Percentiles rank a stretch among this genome's conserved stretches.
Evolutionary conservation across 2,329 filamentous ascomycete species (phyloP).

Genomic region (Lachnellula cervina): DNA sequence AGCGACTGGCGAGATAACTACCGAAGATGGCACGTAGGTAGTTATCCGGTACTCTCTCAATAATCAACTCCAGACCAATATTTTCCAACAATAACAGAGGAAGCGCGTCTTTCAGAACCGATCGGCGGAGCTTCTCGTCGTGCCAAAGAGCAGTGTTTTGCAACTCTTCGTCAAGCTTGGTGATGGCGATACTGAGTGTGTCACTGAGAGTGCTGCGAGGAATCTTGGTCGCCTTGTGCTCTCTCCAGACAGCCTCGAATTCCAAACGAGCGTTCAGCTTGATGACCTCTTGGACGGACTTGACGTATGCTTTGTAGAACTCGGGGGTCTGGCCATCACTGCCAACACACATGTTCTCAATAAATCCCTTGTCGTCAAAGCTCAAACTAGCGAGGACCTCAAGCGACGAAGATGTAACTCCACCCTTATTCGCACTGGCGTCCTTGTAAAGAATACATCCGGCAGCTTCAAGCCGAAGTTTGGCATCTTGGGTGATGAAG

Average conservation of each 20-base stretch:
- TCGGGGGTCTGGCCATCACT: constrained; percentile 69
- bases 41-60: constrained; percentile 80
- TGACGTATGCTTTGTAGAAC: constrained; percentile 93
- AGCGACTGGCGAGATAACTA: constrained; percentile 88
- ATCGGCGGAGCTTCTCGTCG: constrained; percentile 69
- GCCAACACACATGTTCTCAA: constrained; percentile 90
- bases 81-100: constrained; percentile 79
- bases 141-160: constrained; percentile 91
- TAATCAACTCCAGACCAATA: constrained; percentile 85
- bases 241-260: constrained; percentile 97
- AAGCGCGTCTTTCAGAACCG: constrained; percentile 78
- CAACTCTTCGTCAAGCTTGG: constrained; percentile 92
- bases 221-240: constrained; percentile 76
- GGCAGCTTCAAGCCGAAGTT: constrained; percentile 90
- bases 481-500: constrained; percentile 98
- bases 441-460: constrained; percentile 96
- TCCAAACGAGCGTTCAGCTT: constrained; percentile 87
- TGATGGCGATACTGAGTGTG: constrained; percentile 85
- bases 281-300: constrained; percentile 85
- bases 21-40: constrained; percentile 96
- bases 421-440: constrained; percentile 96
- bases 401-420: constrained; percentile 93
- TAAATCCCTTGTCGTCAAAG: constrained; percentile 86
- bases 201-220: constrained; percentile 86
- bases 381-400: constrained; percentile 92